These are phyloP conservation scores for Nevesoporus exiguus DNA, from an alignment of 768 basidiomycete species.

Conservation along the genomic window DNA sequence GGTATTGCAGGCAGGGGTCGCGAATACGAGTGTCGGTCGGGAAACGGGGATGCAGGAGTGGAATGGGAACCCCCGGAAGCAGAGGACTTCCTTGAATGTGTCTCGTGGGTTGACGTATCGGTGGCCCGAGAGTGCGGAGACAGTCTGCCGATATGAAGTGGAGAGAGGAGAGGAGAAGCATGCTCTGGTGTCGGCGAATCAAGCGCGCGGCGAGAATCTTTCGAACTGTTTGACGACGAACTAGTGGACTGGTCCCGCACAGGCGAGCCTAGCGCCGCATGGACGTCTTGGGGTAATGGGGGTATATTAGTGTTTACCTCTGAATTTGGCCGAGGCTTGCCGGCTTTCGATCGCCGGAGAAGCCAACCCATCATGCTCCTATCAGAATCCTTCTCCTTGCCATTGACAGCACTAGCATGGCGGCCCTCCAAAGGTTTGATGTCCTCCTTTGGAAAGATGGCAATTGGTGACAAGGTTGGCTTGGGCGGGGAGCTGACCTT, in stretches of 20 bases:
- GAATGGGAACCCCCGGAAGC: conserved; percentile 11
- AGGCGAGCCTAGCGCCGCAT: conserved; percentile 16
- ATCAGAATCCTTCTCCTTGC: conserved; percentile 38
- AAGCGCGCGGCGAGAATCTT: conserved; percentile 19
- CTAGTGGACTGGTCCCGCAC: conserved; percentile 20
- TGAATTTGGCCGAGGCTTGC: conserved; percentile 22
- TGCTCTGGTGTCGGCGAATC: conserved; percentile 18
- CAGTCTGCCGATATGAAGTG: conserved; percentile 14
- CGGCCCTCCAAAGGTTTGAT: conserved; percentile 27
- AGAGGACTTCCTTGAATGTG: conserved; percentile 24
- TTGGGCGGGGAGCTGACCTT: conserved; percentile 18
- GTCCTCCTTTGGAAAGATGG: conserved; percentile 20
- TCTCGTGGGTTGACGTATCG: conserved; percentile 11
- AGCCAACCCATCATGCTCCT: conserved; percentile 37
- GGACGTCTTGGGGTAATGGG: conserved; percentile 12
- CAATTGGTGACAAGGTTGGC: conserved; percentile 12
- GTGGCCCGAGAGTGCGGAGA: background rate
- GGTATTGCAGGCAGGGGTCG: conserved; percentile 29
- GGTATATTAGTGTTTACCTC: conserved; percentile 17
- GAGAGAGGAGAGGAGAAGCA: conserved; percentile 7
- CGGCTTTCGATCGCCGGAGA: conserved; percentile 25
- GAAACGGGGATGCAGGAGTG: conserved; percentile 6
- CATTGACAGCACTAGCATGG: conserved; percentile 28
- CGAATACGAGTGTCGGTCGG: conserved; percentile 10
- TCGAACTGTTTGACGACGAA: conserved; percentile 25